These are phyloP conservation scores for Solanum acaule DNA, from an alignment of 257 asterid genomes.

Conservation along the genomic window DNA sequence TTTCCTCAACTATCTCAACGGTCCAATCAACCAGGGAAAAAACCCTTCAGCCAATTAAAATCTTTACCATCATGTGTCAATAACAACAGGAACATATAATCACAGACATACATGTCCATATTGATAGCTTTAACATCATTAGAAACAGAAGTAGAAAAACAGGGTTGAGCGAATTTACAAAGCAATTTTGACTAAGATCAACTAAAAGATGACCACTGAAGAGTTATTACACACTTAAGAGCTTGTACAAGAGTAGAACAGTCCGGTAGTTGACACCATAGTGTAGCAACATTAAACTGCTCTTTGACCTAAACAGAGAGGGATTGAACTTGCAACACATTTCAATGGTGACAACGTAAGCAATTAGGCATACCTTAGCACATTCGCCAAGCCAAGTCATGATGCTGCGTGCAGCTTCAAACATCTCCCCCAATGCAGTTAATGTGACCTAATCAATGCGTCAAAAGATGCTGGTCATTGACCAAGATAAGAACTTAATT, in stretches of 20 bases:
- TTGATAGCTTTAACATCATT: not conserved
- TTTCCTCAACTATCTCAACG: not conserved
- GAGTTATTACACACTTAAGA: not conserved
- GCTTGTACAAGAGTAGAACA: not conserved
- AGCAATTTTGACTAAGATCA: not conserved
- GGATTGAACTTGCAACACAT: not conserved
- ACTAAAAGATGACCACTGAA: not conserved
- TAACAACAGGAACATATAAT: not conserved
- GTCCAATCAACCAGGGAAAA: not conserved
- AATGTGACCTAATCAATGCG: constrained; percentile 49
- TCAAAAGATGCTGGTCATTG: not conserved
- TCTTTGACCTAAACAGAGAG: not conserved
- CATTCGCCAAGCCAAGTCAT: constrained; percentile 98
- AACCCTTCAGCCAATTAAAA: not conserved
- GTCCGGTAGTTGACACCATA: not conserved
- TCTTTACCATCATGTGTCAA: not conserved
- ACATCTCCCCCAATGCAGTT: constrained; percentile 90
- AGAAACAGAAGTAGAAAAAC: not conserved
- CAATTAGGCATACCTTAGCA: constrained; percentile 58
- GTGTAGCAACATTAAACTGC: not conserved
- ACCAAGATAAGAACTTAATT: not conserved
- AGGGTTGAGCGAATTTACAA: not conserved
- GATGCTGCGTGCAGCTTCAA: constrained; percentile 87
- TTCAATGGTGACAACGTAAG: not conserved
- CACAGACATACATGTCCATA: not conserved